Evolutionary conservation across 1,284 basidiomycete genomes (phyloP).

Genomic region (Trichosporon asahii): DNA sequence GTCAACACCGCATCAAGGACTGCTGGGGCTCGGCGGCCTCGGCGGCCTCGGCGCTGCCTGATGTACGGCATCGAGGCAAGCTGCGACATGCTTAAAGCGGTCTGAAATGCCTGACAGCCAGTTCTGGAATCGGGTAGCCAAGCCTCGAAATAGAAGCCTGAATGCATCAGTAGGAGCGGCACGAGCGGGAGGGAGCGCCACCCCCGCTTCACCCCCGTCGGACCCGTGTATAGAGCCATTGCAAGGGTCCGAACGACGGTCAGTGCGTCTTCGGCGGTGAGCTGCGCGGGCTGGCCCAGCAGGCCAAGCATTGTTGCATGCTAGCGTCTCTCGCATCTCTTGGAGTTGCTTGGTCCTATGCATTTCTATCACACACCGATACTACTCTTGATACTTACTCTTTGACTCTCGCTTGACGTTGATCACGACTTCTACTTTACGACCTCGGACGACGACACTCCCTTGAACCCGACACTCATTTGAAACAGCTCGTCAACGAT

Average conservation of each 20-base stretch:
- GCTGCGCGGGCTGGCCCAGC: not conserved
- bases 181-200: not conserved
- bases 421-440: not conserved
- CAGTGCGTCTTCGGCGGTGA: not conserved
- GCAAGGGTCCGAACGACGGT: not conserved
- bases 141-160: constrained; percentile 1
- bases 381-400: not conserved
- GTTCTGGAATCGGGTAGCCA: not conserved
- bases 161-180: not conserved
- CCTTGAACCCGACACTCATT: not conserved
- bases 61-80: not conserved
- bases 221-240: not conserved
- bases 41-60: not conserved
- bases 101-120: not conserved
- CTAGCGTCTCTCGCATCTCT: not conserved
- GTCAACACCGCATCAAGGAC: not conserved
- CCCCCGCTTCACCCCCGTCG: not conserved
- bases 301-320: not conserved
- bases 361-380: not conserved
- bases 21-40: not conserved
- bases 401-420: not conserved
- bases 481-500: not conserved
- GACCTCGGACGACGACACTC: constrained; percentile 3
- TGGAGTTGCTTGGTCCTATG: not conserved
- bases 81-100: not conserved